Base-by-base conservation (phyloP, 2,329 filamentous ascomycete species). In the Colletotrichum tropicicola region DNA sequence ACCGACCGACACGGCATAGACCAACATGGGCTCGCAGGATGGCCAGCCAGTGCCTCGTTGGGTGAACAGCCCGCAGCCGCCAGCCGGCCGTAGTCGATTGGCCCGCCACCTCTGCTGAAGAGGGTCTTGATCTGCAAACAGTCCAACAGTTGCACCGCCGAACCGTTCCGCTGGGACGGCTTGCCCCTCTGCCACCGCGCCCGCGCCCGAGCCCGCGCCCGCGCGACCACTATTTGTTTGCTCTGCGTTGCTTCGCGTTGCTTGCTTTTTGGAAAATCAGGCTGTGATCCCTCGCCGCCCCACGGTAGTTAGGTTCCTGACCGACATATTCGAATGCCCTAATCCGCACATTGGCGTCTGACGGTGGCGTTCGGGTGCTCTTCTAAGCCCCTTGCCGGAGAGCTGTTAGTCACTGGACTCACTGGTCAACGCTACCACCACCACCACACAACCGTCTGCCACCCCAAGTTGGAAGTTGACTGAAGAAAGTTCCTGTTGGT, bases 101-200 rank as follows among this genome's bases (percentile, higher is more conserved):
- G 63, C 15, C 30, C 21, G 47, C 35, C 37, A n/a, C 57, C 28
- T 19, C 15, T 58, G 58, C 35, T 44, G 48, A 37, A 54, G 39
- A 59, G 45, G 63, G 59, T 37, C 57, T 44, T 30, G 63, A 66
- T 66, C 63, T 64, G 63, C 63, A 66, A 52, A 53, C 63, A 55
- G 41, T 58, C 60, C 63, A 55, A 63, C 52, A 23, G 52, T 64
- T 58, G 45, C 63, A 64, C 63, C 52, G 60, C 28, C 53, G 63
- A 64, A 66, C 63, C 63, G 59, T 63, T 57, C 63, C 48, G 52
- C 59, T 32, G 63, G 63, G 63, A 66, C 63, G 39, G 52, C 63
- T 53, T 43, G 23, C 51, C 45, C 63, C 39, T 53, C 25, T 45
- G 32, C 32, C 32, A 35, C 32, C 32, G 32, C 32, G n/a, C 32